These are phyloP conservation scores for Sporothrix mexicana DNA, from an alignment of 2,329 filamentous ascomycete genomes.

Conservation along the genomic window DNA sequence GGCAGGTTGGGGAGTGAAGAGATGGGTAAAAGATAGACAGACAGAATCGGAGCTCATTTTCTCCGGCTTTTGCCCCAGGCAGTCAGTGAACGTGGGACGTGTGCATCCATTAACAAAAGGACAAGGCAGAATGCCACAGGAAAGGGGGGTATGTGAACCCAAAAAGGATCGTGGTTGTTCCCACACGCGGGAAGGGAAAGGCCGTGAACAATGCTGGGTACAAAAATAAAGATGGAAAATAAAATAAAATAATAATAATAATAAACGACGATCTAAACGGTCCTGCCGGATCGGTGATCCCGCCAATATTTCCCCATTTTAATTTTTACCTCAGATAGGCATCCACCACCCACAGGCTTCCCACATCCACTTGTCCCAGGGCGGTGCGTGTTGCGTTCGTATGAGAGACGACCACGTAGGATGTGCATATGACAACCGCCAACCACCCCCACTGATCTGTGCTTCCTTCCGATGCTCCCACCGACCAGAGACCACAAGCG, in stretches of 20 bases:
- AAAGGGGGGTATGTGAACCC: neutral
- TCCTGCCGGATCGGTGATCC: constrained; percentile 30
- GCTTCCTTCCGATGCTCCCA: constrained; percentile 13
- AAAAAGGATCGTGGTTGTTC: constrained; percentile 11
- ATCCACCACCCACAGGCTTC: no score
- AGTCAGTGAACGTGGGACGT: no score
- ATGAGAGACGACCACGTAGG: constrained; percentile 26
- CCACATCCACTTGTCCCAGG: constrained; percentile 4
- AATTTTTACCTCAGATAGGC: neutral
- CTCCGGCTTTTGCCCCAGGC: no score
- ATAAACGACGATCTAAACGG: constrained; percentile 13
- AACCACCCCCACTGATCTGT: constrained; percentile 15
- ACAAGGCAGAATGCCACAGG: neutral
- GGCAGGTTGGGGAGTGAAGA: no score
- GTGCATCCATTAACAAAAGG: no score
- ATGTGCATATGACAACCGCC: constrained; percentile 22
- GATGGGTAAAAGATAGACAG: no score
- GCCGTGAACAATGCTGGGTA: neutral
- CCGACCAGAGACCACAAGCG: constrained; percentile 10
- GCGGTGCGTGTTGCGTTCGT: constrained; percentile 13
- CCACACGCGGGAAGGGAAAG: neutral
- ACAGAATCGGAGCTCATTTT: no score
- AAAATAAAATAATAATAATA: no score
- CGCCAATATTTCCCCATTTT: constrained; percentile 15
- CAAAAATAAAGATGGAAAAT: no score